Base-by-base conservation (phyloP, 768 basidiomycete genomes). In the Cystofilobasidium macerans region DNA sequence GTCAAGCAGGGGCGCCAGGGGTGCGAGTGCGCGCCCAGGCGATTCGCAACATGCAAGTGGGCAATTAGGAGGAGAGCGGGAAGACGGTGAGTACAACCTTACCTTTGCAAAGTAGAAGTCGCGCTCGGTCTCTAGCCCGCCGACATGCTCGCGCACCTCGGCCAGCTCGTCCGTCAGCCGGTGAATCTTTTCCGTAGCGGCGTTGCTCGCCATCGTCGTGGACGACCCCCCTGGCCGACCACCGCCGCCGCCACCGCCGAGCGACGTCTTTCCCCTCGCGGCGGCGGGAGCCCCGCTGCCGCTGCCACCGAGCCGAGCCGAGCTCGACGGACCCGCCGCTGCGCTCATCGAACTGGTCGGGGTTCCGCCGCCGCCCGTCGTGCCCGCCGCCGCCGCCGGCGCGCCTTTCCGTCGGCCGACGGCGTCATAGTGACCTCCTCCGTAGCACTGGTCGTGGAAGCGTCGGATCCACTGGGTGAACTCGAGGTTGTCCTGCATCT, bases 401-500 rank as follows among this genome's bases (percentile, higher is more conserved):
- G 89, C 91, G 73, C 67, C 61, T 51, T 83, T 86, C 69, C 90
- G 81, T 64, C 93, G 84, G 11, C 79, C 88, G 0, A 85, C 84
- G 1, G 95, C 80, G 74, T 97, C 91, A 73, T 98, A 98, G 8
- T 80, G 83, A 65, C 87, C 84, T 3, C 92, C 94, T 22, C 85
- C 84, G 74, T 85, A 92, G 79, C 93, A 90, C 32, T 83, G 77
- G 72, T 98, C 92, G 94, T 95, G 98, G 77, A 86, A 97, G 28
- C 87, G 86, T 74, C 91, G 91, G 72, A 89, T 82, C 94, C 94
- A 99, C 77, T 99, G 95, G 64, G 93, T 76, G 79, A 99, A 98
- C 74, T 99, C 95, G 71, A 99, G 85, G 77, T 99, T 99, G 77
- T 98, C 95, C 86, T 97, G 94, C 93, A 98, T 98, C 80, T 97